Base-by-base conservation (phyloP, 2,329 filamentous ascomycete species). In the Hirsutella rhossiliensis region DNA sequence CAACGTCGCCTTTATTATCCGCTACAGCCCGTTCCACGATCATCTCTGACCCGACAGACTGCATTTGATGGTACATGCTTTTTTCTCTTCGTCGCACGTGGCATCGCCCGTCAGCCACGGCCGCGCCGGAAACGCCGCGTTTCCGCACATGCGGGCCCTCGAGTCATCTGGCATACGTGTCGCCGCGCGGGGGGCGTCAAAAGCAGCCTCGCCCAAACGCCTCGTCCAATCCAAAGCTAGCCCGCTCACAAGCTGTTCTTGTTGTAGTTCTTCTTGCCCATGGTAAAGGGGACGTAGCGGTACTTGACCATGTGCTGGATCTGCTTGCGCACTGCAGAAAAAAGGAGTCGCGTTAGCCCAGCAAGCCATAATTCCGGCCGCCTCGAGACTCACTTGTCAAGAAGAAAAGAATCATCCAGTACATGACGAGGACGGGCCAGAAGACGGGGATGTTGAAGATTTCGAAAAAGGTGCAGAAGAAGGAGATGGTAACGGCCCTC, bases 221-320 rank as follows among this genome's bases (percentile, higher is more conserved):
- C n/a, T 17, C 34, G 5, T 18, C 18, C 34, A 27, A 15, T 11
- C 9, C n/a, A 15, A 6, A 27, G 23, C 23, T 27, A 27, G 23
- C 23, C 17, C 11, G 31, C 45, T 52, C 57, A 67, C 44, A 67
- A 66, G 67, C 68, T 80, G 66, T 71, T 75, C 69, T 80, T 82
- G 61, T 65, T 71, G 64, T 92, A 94, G 61, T 78, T 81, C 51
- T 85, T 75, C 78, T 96, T 96, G 65, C 89, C 89, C 52, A 94
- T 80, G 36, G 86, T 82, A 70, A 96, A 95, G 36, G 89, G 88
- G 28, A 95, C 88, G 62, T 95, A 98, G 68, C 90, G 87, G 73
- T 97, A 98, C 73, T 97, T 98, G 76, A 98, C 90, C 92, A 98
- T 98, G 71, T 97, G 92, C 71, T 98, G 92, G 56, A 98, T 98